Percentiles rank a stretch among this genome's conserved stretches.
Evolutionary conservation across 2,329 filamentous ascomycete genomes (phyloP).

Genomic region (Rutstroemia sp.): DNA sequence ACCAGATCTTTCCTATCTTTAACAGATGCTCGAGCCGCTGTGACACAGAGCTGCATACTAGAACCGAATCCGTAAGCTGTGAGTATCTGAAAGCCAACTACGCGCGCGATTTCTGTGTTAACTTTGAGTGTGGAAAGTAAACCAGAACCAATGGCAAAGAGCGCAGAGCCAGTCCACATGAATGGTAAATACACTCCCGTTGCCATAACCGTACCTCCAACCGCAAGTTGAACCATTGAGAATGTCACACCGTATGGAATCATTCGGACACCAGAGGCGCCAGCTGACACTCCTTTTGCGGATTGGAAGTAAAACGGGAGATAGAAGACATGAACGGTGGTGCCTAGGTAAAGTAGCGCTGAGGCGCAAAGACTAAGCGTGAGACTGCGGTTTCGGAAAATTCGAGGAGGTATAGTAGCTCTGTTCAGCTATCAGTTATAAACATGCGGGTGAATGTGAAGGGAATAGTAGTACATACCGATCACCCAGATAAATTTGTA

Average conservation of each 20-base stretch:
- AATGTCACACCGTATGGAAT: constrained; percentile 17
- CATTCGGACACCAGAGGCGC: constrained; percentile 18
- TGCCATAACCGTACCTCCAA: constrained; percentile 15
- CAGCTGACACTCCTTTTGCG: constrained; percentile 18
- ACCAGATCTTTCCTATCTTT: constrained; percentile 42
- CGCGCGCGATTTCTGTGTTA: constrained; percentile 26
- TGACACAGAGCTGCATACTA: constrained; percentile 40
- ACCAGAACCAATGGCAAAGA: constrained; percentile 37
- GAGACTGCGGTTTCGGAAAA: not conserved
- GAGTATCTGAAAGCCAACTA: constrained; percentile 51
- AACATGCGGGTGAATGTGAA: not conserved
- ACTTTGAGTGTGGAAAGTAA: constrained; percentile 43
- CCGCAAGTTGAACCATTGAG: not conserved
- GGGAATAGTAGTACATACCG: not conserved
- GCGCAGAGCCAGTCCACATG: constrained; percentile 23
- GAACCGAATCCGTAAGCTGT: constrained; percentile 46
- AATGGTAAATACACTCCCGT: constrained; percentile 29
- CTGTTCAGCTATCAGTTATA: not conserved
- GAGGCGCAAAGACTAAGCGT: not conserved
- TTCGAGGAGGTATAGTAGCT: not conserved
- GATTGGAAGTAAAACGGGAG: not conserved
- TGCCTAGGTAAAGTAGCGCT: not conserved
- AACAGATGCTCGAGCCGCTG: constrained; percentile 43
- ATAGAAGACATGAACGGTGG: not conserved
- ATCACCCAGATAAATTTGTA: constrained; percentile 27